These are phyloP conservation scores for Pleoardoris graminearum DNA, from an alignment of 2,329 filamentous ascomycete genomes.

Conservation along the genomic window DNA sequence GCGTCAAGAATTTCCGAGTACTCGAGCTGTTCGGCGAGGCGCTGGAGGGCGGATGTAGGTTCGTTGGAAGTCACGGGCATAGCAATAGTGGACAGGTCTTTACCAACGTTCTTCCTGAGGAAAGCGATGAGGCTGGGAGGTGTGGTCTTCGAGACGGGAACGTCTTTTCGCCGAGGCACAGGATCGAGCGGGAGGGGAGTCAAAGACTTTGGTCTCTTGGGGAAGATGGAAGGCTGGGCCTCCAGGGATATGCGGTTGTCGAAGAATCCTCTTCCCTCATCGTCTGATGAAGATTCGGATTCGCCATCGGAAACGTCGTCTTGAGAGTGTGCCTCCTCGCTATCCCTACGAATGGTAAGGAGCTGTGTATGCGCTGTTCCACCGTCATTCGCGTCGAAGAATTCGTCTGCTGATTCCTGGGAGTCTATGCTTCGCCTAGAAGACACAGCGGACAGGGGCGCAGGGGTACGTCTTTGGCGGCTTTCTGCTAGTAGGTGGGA, in stretches of 20 bases:
- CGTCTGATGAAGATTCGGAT: slow-evolving; percentile 66
- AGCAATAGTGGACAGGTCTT: slow-evolving; percentile 92
- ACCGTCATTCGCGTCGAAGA: slow-evolving; percentile 81
- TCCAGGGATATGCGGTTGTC: slow-evolving; percentile 41
- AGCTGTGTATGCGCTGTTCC: slow-evolving; percentile 60
- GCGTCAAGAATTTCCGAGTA: slow-evolving; percentile 83
- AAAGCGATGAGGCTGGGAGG: slow-evolving; percentile 94
- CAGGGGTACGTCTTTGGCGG: slow-evolving; percentile 70
- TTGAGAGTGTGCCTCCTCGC: slow-evolving; percentile 54
- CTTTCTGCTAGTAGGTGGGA: slow-evolving; percentile 74
- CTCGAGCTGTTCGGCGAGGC: slow-evolving; percentile 86
- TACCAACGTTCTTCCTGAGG: slow-evolving; percentile 95
- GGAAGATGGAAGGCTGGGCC: slow-evolving; percentile 63
- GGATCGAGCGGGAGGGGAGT: slow-evolving; percentile 74
- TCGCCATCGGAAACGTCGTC: slow-evolving; percentile 56
- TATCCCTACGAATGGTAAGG: slow-evolving; percentile 72
- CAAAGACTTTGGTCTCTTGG: slow-evolving; percentile 73
- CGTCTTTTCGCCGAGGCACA: slow-evolving; percentile 68
- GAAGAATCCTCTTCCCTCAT: slow-evolving; percentile 52
- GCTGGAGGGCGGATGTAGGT: slow-evolving; percentile 83
- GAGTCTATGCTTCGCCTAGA: slow-evolving; percentile 78
- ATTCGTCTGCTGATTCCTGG: slow-evolving; percentile 74
- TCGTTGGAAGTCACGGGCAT: slow-evolving; percentile 99
- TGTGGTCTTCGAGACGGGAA: slow-evolving; percentile 73
- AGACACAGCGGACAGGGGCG: slow-evolving; percentile 46